Evolutionary conservation across 148 eudicot genomes (phyloP).

Genomic region (Dysphania ambrosioides): DNA sequence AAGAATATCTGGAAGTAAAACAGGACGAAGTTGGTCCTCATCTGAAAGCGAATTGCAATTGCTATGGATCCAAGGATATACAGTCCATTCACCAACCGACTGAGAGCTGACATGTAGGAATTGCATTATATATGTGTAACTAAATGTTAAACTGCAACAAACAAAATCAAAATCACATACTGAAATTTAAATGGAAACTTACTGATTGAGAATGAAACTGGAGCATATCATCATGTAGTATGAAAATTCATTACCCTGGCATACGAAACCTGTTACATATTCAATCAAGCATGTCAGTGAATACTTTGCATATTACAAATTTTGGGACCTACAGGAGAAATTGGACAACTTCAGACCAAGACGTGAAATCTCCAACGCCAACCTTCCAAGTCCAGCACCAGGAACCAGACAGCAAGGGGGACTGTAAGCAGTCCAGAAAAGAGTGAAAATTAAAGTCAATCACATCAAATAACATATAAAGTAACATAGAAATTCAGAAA

Average conservation of each 20-base stretch:
- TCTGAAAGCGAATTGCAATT: slow-evolving; percentile 88
- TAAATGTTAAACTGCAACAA: background rate
- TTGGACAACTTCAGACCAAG: slow-evolving; percentile 49
- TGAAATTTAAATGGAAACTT: slow-evolving; percentile 32
- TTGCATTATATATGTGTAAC: background rate
- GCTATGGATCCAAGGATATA: slow-evolving; percentile 98
- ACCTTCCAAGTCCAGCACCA: slow-evolving; percentile 99
- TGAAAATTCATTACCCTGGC: slow-evolving; percentile 97
- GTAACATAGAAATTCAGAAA: background rate
- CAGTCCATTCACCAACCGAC: slow-evolving; percentile 71
- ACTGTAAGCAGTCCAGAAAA: slow-evolving; percentile 29
- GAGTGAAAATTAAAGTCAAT: background rate
- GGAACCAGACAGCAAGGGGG: slow-evolving; percentile 96
- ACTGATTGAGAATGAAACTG: slow-evolving; percentile 90
- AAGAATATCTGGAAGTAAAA: slow-evolving; percentile 84
- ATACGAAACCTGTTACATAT: slow-evolving; percentile 58
- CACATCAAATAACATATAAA: background rate
- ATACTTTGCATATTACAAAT: slow-evolving; percentile 13
- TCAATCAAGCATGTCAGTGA: slow-evolving; percentile 24
- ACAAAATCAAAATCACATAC: background rate
- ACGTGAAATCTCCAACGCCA: slow-evolving; percentile 93
- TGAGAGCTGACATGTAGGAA: slow-evolving; percentile 45
- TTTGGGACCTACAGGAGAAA: background rate
- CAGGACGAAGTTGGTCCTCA: slow-evolving; percentile 88
- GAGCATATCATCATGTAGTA: slow-evolving; percentile 99